phyloP scores from a whole-genome alignment of 306 rosid genomes.

The Canavalia gladiata region DNA sequence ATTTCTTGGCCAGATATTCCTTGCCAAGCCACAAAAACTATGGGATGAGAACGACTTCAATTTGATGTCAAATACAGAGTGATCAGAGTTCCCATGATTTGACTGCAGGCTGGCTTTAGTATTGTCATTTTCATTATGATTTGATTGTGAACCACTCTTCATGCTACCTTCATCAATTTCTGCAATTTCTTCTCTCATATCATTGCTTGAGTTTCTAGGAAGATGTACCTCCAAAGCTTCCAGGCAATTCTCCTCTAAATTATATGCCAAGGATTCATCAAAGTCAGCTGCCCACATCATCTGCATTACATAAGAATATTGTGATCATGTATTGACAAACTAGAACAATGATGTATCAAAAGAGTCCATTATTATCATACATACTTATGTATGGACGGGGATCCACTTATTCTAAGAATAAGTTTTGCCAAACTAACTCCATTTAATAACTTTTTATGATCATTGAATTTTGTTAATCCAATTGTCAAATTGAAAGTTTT shows the following conservation, averaged over 20 bases:
- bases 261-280: slow-evolving; percentile 71
- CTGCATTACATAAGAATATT: slow-evolving; percentile 58
- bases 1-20: slow-evolving; percentile 76
- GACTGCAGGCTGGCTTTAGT: slow-evolving; percentile 54
- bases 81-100: slow-evolving; percentile 57
- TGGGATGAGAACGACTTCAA: slow-evolving; percentile 62
- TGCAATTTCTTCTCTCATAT: slow-evolving; percentile 55
- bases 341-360: slow-evolving; percentile 27
- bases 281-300: slow-evolving; percentile 99
- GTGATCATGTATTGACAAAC: slow-evolving; percentile 35
- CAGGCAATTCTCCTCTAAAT: slow-evolving; percentile 73
- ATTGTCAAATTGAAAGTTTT: too few species aligned
- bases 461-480: too few species aligned
- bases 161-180: slow-evolving; percentile 54
- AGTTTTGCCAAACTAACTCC: too few species aligned
- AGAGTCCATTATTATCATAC: neutral
- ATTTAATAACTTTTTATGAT: too few species aligned
- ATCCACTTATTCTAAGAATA: too few species aligned
- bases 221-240: slow-evolving; percentile 74
- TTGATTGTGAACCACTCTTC: slow-evolving; percentile 59
- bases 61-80: slow-evolving; percentile 55
- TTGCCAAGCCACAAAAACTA: slow-evolving; percentile 82
- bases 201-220: slow-evolving; percentile 63
- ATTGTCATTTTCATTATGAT: slow-evolving; percentile 53
- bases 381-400: too few species aligned